Evolutionary conservation across 106 monocot species (phyloP), one percentile per base, ranked within the genome.

Genomic region (Cymbidium sinense): DNA sequence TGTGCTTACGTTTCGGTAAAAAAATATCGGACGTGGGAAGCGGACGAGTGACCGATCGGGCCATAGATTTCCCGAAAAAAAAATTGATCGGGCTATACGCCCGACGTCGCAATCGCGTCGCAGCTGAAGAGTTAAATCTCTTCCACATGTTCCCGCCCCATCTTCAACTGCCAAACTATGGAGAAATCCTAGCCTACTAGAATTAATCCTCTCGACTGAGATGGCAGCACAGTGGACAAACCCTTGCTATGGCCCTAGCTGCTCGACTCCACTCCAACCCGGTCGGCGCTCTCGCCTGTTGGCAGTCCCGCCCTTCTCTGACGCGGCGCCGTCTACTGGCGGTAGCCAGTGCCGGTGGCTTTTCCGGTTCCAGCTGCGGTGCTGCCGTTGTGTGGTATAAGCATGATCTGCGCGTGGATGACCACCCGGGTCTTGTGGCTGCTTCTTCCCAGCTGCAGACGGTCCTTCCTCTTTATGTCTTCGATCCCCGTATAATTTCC

Each of bases 341-440:
- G 70, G 55, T n/a, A 17, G 18, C 30, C 18, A 18, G 7, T 8
- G 50, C 70, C 8, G 64, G 27, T 18, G 25, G 43, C 28, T 10
- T 36, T 27, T 8, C 70, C 43, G 70, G 70, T 50, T 43, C 44
- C 27, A 10, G 36, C 67, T 19, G 33, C 34, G 80, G 80, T 37
- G 70, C 81, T 69, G 76, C 77, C 19, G 77, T 82, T 10, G 81
- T 82, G 41, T 82, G 81, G 81, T 55, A 76, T 34, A 82, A 82
- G 70, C 67, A 71, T 21, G 81, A 82, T 77, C 70, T 82, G 20
- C 76, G 81, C 21, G 27, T 82, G 28, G 81, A 82, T 20, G 81
- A 82, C 25, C 81, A 82, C 29, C 64, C 76, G 7, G 81, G 81
- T 35, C 76, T 82, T 43, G 76, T 77, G 2, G 65, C 76, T 70